A percentile compares a stretch with the other conserved stretches of the same genome.
Evolutionary conservation across 768 basidiomycete genomes (phyloP).

Genomic region (Paxillus ammoniavirescens): DNA sequence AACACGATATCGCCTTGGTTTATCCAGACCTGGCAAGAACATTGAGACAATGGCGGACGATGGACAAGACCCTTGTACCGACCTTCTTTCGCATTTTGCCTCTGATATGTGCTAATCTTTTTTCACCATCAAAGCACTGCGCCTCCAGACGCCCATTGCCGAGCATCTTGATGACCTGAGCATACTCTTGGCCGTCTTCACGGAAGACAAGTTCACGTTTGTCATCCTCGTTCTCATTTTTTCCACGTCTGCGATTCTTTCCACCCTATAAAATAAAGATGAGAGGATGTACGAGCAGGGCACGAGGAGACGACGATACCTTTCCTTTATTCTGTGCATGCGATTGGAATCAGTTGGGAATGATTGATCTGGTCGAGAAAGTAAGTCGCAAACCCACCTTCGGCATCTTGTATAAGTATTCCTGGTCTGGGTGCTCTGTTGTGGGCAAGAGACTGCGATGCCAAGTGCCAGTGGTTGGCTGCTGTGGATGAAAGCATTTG

Average conservation of each 20-base stretch:
- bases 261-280: slow-evolving; percentile 66
- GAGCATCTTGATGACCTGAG: slow-evolving; percentile 97
- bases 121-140: slow-evolving; percentile 97
- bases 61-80: slow-evolving; percentile 19
- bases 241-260: slow-evolving; percentile 98
- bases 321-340: slow-evolving; percentile 28
- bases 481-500: neutral
- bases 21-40: slow-evolving; percentile 83
- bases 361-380: neutral
- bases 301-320: slow-evolving; percentile 3
- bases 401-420: slow-evolving; percentile 15
- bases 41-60: slow-evolving; percentile 4
- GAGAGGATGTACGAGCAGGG: neutral
- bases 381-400: slow-evolving; percentile 15
- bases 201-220: slow-evolving; percentile 98
- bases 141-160: slow-evolving; percentile 97
- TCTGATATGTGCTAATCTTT: slow-evolving; percentile 94
- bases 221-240: slow-evolving; percentile 99
- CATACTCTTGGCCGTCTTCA: slow-evolving; percentile 99
- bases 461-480: neutral
- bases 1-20: slow-evolving; percentile 97
- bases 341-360: neutral
- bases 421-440: neutral
- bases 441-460: neutral
- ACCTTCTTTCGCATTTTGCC: slow-evolving; percentile 99